Base-by-base conservation (phyloP, 306 rosid genomes). In the Senna tora region DNA sequence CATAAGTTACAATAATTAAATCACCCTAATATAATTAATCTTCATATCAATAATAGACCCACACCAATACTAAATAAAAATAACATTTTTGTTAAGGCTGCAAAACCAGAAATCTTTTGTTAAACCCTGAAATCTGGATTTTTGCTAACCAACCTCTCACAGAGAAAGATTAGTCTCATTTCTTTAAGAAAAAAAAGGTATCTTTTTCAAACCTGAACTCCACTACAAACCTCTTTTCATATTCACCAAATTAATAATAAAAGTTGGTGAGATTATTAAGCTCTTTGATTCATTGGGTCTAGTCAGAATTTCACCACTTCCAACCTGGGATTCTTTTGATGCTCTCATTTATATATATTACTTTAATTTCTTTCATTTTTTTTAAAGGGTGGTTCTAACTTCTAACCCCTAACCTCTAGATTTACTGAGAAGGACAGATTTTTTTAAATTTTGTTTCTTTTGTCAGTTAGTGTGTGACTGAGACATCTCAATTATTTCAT, bases 271-370 rank as follows among this genome's bases (percentile, higher is more conserved):
- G 81, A 85, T 60, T 77, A 80, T 76, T 81, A 88, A 73, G 84
- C 74, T 76, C 69, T 77, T 72, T 85, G 84, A 84, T 90, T 83
- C 92, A 84, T 72, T 90, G 94, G 92, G 88, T 81, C 78, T 85
- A 87, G 96, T 88, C 96, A 90, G 92, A 88, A 88, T 79, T 85
- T 82, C 96, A 90, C 89, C 89, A 74, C 84, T 78, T 90, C 90
- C 89, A 87, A 83, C 97, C 84, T 87, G 97, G 89, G 90, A 84
- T 88, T 86, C 92, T 81, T 77, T 83, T 68, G 60, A 75, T 84
- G 76, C 72, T 71, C 30, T 25, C 30, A 25, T 25, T 1, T 25
- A 25, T 25, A 25, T 25, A 25, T 25, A 25, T 25, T 25, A 25
- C 30, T 25, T 25, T 25, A 25, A 25, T 1, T 25, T 25, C n/a